Evolutionary conservation across 2,329 filamentous ascomycete genomes (phyloP), one percentile per base, ranked within the genome.

Genomic region (Fusarium verticillioides): DNA sequence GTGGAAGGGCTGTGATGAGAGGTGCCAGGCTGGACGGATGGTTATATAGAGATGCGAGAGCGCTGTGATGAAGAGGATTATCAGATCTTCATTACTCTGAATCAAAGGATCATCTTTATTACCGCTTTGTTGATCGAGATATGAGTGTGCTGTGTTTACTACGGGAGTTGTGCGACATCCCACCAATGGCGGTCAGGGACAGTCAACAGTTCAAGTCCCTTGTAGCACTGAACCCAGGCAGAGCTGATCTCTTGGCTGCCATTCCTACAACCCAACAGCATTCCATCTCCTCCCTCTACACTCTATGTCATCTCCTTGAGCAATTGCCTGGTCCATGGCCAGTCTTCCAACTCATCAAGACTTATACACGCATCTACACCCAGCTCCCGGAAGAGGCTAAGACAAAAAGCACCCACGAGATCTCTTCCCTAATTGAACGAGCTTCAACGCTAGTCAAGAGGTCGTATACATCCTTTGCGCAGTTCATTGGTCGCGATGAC

Each of bases 331-430:
- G 44, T 12, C 18, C 18, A n/a, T 67, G 64, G 64, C 64, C 53
- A 8, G 44, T 61, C 0, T 67, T 67, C 9, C 26, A 65, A 12
- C 64, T 67, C 7, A 49, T 67, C 52, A 67, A 67, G 16, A 46
- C 28, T 3, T 50, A 60, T 6, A 67, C 62, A 4, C 12, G 52
- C 7, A 21, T 67, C 12, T 67, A 67, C 21, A 67, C 56, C 0
- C 13, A 32, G 0, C 64, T 67, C 1, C 53, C 64, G 1, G 63
- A 67, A 16, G 53, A 50, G 15, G 53, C 37, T 18, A 67, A 67
- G 34, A 67, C 18, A 13, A 47, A 56, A 9, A 34, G 30, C 2
- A 26, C 15, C 1, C 7, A 36, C 2, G 13, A 34, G 9, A 23
- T 39, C 2, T 60, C 16, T 18, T 42, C 52, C 21, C 4, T 67